Evolutionary conservation across 108 stramenopile species (phyloP).

Genomic region (Discostella pseudostelligera): DNA sequence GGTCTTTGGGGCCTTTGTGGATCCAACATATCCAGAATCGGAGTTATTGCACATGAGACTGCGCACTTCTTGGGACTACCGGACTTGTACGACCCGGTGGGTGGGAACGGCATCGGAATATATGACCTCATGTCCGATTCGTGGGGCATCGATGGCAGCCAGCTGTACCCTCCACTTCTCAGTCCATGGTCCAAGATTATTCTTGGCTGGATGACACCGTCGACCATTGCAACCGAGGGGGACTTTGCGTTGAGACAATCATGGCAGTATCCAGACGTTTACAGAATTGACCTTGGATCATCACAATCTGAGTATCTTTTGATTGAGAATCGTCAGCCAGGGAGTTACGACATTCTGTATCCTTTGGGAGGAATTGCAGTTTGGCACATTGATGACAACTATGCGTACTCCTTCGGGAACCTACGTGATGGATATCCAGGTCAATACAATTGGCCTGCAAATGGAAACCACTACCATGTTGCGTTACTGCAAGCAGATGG

Average conservation of each 20-base stretch:
- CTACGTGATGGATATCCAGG: constrained; percentile 50
- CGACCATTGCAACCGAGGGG: constrained; percentile 46
- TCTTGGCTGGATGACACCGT: constrained; percentile 55
- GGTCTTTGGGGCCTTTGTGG: constrained; percentile 37
- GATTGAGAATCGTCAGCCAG: constrained; percentile 76
- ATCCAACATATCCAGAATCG: constrained; percentile 39
- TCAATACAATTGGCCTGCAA: constrained; percentile 49
- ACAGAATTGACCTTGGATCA: constrained; percentile 48
- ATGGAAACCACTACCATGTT: constrained; percentile 60
- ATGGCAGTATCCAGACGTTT: constrained; percentile 42
- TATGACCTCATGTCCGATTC: constrained; percentile 44
- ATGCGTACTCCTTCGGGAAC: constrained; percentile 23
- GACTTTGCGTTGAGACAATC: constrained; percentile 44
- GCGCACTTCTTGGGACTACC: constrained; percentile 47
- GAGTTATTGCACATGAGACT: constrained; percentile 52
- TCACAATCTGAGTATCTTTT: constrained; percentile 57
- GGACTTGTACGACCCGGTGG: constrained; percentile 52
- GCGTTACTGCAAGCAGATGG: constrained; percentile 64
- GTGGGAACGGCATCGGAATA: constrained; percentile 24
- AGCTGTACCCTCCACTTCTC: constrained; percentile 50
- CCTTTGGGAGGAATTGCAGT: constrained; percentile 62
- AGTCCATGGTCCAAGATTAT: constrained; percentile 51
- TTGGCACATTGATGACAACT: constrained; percentile 65
- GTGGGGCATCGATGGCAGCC: constrained; percentile 36
- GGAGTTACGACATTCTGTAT: constrained; percentile 47